Percentiles rank a stretch among this genome's conserved stretches.
These are phyloP conservation scores for Salvia hispanica DNA, from an alignment of 257 asterid genomes.

Conservation along the genomic window DNA sequence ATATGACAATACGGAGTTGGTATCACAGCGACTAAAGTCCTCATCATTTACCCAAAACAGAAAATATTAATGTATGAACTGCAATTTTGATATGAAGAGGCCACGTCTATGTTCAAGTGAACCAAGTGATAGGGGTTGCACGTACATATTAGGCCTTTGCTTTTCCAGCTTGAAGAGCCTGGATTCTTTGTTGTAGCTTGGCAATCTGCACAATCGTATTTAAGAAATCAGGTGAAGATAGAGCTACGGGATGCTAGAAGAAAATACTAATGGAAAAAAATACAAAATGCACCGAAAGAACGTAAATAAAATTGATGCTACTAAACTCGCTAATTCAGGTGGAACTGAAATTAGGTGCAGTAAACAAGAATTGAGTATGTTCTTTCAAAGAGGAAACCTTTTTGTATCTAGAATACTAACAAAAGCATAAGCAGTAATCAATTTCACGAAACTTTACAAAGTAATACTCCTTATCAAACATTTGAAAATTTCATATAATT, in stretches of 20 bases:
- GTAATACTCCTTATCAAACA: neutral
- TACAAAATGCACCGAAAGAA: neutral
- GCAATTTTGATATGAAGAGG: constrained; percentile 27
- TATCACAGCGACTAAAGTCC: neutral
- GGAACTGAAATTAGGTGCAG: neutral
- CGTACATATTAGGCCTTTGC: constrained; percentile 57
- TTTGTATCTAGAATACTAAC: neutral
- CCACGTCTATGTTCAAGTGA: constrained; percentile 25
- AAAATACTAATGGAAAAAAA: neutral
- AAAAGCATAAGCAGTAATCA: constrained; percentile 3
- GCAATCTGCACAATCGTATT: constrained; percentile 48
- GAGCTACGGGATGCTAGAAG: constrained; percentile 1
- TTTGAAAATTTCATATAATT: neutral
- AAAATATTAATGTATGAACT: constrained; percentile 20
- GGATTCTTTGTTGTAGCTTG: constrained; percentile 83
- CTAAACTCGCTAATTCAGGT: neutral
- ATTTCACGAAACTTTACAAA: neutral
- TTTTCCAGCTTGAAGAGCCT: constrained; percentile 81
- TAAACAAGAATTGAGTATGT: neutral
- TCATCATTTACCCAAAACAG: constrained; percentile 37
- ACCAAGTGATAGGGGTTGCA: constrained; percentile 29
- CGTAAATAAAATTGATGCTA: neutral
- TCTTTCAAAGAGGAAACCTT: neutral
- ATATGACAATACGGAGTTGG: constrained; percentile 32
- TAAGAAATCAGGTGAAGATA: constrained; percentile 5